A percentile compares a stretch with the other conserved stretches of the same genome.
Conservation (phyloP, 768 basidiomycete genomes). For the Calocera viscosa region DNA sequence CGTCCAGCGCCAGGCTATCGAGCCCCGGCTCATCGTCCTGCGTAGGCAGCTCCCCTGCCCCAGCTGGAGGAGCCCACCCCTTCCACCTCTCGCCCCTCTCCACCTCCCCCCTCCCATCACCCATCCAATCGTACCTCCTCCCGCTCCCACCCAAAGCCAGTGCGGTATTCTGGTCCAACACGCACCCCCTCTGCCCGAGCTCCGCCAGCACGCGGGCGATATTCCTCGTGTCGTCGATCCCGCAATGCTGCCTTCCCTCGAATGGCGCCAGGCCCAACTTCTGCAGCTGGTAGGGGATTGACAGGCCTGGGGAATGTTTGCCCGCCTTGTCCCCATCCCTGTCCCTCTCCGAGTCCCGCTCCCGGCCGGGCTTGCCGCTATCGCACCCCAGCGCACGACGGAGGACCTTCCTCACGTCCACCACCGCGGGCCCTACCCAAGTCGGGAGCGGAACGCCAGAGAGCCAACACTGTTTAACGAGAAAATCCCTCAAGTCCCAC, state of each 20-base stretch:
- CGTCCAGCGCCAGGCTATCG: too few relatives aligned
- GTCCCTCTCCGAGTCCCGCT: background rate
- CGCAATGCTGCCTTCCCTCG: slow-evolving; percentile 73
- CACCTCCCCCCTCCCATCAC: background rate
- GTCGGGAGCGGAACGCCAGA: slow-evolving; percentile 50
- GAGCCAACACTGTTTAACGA: slow-evolving; percentile 18
- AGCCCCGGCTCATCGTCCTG: too few relatives aligned
- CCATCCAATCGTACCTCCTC: background rate
- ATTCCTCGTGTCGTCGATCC: slow-evolving; percentile 87
- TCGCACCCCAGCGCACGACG: slow-evolving; percentile 18
- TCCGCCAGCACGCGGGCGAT: slow-evolving; percentile 69
- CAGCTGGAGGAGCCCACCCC: background rate
- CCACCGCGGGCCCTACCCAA: slow-evolving; percentile 60
- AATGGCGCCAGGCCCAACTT: slow-evolving; percentile 63
- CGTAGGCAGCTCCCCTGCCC: background rate
- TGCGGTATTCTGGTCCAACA: slow-evolving; percentile 49
- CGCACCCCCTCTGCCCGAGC: slow-evolving; percentile 55
- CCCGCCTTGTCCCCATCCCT: background rate
- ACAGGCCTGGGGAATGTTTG: background rate
- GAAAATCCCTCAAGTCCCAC: slow-evolving; percentile 20
- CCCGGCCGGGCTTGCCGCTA: background rate
- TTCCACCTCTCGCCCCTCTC: background rate
- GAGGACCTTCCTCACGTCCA: slow-evolving; percentile 61
- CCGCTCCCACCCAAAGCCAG: background rate
- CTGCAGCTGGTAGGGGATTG: slow-evolving; percentile 57